phyloP scores from a whole-genome alignment of 768 basidiomycete genomes.

The Tephrocybe sp. region DNA sequence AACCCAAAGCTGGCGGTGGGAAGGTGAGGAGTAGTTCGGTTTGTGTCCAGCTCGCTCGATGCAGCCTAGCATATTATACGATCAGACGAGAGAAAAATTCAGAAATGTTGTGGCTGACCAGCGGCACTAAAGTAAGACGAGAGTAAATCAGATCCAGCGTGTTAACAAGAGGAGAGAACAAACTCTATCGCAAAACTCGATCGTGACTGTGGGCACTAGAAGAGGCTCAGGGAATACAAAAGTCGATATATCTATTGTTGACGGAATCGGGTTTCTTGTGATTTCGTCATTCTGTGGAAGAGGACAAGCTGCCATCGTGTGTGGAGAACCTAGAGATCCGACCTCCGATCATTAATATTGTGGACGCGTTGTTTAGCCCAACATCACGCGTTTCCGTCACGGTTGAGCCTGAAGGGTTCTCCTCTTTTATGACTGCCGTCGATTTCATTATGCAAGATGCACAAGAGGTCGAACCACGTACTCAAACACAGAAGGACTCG shows the following conservation, averaged over 20 bases:
- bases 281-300: constrained; percentile 4
- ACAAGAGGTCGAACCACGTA: constrained; percentile 5
- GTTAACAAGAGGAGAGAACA: constrained; percentile 25
- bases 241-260: constrained; percentile 42
- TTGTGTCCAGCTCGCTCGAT: constrained; percentile 90
- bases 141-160: neutral
- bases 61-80: constrained; percentile 56
- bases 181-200: constrained; percentile 93
- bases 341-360: no score
- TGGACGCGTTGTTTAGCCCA: constrained; percentile 50
- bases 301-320: constrained; percentile 3
- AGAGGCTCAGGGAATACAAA: constrained; percentile 55
- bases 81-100: neutral
- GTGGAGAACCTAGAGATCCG: no score
- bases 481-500: neutral
- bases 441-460: constrained; percentile 15
- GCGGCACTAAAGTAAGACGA: constrained; percentile 55
- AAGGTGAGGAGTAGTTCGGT: constrained; percentile 92
- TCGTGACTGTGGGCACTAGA: constrained; percentile 53
- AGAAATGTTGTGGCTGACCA: constrained; percentile 47
- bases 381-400: no score
- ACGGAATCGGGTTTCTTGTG: neutral
- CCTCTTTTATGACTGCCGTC: constrained; percentile 9
- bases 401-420: neutral
- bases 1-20: constrained; percentile 67